A percentile compares a stretch with the other conserved stretches of the same genome.
Conservation (phyloP, 306 rosid genomes). For the Crataegus laevigata region DNA sequence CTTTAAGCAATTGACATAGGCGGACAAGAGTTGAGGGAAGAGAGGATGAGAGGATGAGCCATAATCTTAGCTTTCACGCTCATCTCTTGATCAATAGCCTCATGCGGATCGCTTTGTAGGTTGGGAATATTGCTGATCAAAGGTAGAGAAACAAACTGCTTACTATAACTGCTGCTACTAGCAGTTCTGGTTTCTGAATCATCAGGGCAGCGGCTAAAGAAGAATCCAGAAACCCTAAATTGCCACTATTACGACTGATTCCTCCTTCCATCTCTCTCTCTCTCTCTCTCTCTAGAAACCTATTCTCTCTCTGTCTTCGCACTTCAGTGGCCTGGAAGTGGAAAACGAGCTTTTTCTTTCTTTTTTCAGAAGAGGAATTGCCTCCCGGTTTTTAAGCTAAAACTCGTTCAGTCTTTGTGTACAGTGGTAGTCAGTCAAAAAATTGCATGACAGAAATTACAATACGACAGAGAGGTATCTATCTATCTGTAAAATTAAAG, state of each 20-base stretch:
- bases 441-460: not conserved
- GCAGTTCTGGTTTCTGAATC: constrained; percentile 6
- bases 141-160: constrained; percentile 37
- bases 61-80: constrained; percentile 26
- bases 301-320: not conserved
- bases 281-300: not conserved
- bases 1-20: constrained; percentile 30
- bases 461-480: not conserved
- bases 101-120: not conserved
- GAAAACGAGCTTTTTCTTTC: not conserved
- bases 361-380: constrained; percentile 8
- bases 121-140: not conserved
- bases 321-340: not conserved
- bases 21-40: constrained; percentile 24
- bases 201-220: not conserved
- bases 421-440: not conserved
- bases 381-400: constrained; percentile 47
- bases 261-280: constrained; percentile 9
- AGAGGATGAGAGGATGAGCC: constrained; percentile 43
- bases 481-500: constrained; percentile 14
- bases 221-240: constrained; percentile 2
- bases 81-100: not conserved
- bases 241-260: constrained; percentile 23
- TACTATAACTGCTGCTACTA: not conserved
- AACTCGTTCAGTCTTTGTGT: not conserved